phyloP scores from a whole-genome alignment of 495 filamentous ascomycete species.

The Podospora bellae-mahoneyi region DNA sequence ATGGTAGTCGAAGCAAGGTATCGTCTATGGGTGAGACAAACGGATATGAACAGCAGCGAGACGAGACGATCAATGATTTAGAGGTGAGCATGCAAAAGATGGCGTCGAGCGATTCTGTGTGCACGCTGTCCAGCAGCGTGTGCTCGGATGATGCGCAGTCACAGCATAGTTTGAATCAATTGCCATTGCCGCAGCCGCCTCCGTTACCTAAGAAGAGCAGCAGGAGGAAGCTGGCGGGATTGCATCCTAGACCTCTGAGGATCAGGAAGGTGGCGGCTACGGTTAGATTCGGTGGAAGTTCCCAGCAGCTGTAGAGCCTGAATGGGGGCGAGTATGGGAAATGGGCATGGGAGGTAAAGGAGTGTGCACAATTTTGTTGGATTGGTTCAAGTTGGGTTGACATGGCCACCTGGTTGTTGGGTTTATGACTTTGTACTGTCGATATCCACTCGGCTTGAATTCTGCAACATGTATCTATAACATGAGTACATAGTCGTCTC shows the following conservation, averaged over 20 bases:
- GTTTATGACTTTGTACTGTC: not conserved
- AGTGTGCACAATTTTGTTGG: not conserved
- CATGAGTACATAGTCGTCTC: too few relatives aligned
- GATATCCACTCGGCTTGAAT: too few relatives aligned
- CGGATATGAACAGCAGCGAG: not conserved
- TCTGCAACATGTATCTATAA: too few relatives aligned
- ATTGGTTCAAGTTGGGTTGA: not conserved
- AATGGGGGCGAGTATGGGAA: not conserved
- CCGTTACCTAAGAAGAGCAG: constrained; percentile 13
- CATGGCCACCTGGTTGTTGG: not conserved
- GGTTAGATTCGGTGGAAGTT: not conserved
- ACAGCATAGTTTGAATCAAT: not conserved
- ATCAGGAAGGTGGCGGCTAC: constrained; percentile 3
- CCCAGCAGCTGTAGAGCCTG: not conserved
- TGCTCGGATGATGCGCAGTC: not conserved
- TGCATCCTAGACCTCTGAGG: constrained; percentile 9
- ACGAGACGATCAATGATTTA: not conserved
- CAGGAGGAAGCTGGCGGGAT: constrained; percentile 4
- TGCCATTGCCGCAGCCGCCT: not conserved
- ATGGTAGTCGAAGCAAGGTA: not conserved
- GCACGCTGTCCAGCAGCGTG: constrained; percentile 1
- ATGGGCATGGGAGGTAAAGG: not conserved
- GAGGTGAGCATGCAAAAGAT: not conserved
- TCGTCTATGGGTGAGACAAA: not conserved
- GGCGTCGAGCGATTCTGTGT: not conserved